Evolutionary conservation across 345 rosid species (phyloP).

Genomic region (Populus alba): DNA sequence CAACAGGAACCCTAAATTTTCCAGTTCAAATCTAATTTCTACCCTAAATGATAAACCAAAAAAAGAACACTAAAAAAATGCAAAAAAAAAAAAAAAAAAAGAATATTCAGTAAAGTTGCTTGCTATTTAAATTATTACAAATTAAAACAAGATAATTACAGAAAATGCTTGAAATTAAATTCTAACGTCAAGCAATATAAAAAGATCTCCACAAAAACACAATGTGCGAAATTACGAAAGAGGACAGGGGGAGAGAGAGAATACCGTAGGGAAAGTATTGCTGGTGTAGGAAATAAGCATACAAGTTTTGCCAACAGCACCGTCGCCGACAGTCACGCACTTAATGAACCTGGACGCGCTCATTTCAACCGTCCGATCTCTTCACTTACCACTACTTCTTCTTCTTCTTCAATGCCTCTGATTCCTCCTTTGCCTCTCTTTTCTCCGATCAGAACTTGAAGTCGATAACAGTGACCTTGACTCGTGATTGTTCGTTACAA

Average conservation of each 20-base stretch:
- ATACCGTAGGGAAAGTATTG: slow-evolving; percentile 88
- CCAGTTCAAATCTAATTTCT: not conserved
- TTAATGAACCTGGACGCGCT: slow-evolving; percentile 83
- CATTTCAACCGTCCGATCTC: slow-evolving; percentile 39
- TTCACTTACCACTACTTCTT: not conserved
- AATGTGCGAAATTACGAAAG: not conserved
- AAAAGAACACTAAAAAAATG: not conserved
- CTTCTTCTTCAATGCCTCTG: not conserved
- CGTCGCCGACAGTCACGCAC: slow-evolving; percentile 90
- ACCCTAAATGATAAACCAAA: not conserved
- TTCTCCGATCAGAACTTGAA: not conserved
- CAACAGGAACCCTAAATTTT: not conserved
- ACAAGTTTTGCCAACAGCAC: slow-evolving; percentile 87
- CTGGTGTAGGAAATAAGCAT: slow-evolving; percentile 86
- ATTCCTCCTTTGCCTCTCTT: not conserved
- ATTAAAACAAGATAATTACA: not conserved
- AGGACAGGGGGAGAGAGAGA: not conserved
- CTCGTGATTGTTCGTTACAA: not conserved
- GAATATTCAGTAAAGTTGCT: not conserved
- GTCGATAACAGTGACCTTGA: not conserved
- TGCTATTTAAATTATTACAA: not conserved
- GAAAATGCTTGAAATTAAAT: not conserved
- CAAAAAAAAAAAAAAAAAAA: not conserved
- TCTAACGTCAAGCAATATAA: not conserved
- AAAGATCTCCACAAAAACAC: not conserved